phyloP scores from a whole-genome alignment of 805 yeast genomes.

The Ogataea philodendri region DNA sequence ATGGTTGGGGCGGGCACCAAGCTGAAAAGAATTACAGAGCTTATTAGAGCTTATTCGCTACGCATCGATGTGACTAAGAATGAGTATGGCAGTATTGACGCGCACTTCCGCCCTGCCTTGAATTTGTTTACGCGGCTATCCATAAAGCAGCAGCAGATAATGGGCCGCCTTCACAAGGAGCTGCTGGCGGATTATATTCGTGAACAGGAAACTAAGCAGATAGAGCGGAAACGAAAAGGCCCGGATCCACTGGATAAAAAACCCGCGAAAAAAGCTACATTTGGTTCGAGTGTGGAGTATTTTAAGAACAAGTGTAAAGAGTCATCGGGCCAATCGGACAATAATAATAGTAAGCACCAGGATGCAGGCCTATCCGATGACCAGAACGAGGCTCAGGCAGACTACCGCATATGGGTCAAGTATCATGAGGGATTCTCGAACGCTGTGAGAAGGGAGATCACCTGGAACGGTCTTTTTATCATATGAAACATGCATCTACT shows the following conservation, averaged over 20 bases:
- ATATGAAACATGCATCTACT: not conserved
- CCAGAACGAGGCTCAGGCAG: conserved; percentile 27
- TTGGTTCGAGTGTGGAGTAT: conserved; percentile 34
- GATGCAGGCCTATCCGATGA: conserved; percentile 20
- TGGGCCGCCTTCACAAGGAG: conserved; percentile 19
- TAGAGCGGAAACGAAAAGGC: conserved; percentile 6
- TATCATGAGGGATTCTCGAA: conserved; percentile 89
- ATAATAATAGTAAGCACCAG: conserved; percentile 15
- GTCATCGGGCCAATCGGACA: conserved; percentile 16
- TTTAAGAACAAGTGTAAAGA: conserved; percentile 43
- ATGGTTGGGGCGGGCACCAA: conserved; percentile 15
- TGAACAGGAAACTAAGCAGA: conserved; percentile 9
- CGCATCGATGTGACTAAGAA: conserved; percentile 17
- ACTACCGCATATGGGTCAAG: conserved; percentile 76
- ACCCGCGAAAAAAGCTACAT: conserved; percentile 14
- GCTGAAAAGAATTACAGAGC: conserved; percentile 13
- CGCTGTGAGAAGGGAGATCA: conserved; percentile 81
- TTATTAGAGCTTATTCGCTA: conserved; percentile 14
- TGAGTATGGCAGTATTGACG: conserved; percentile 7
- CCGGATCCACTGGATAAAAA: conserved; percentile 5
- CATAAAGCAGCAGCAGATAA: conserved; percentile 12
- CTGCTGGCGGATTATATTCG: conserved; percentile 13
- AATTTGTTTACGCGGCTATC: conserved; percentile 10
- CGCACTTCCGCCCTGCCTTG: conserved; percentile 18
- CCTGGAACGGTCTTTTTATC: conserved; percentile 66